These are phyloP conservation scores for Striga asiatica DNA, from an alignment of 257 asterid species.

Conservation along the genomic window DNA sequence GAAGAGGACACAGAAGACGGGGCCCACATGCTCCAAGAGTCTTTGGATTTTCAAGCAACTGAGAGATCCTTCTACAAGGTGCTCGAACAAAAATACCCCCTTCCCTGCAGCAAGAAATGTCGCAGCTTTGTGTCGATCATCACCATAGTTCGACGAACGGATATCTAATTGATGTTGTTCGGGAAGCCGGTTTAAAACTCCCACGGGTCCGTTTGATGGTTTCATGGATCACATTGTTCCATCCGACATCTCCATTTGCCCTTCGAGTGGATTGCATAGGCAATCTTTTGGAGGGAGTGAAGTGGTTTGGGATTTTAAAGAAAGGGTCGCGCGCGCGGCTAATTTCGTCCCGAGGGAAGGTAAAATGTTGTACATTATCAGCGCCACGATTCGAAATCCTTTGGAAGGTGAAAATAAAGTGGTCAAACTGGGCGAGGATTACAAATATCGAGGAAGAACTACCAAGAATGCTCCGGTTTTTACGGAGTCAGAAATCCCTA, in stretches of 20 bases:
- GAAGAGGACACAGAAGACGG: too few species aligned
- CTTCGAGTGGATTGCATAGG: too few species aligned
- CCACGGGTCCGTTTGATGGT: slow-evolving; percentile 9
- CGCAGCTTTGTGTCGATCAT: neutral
- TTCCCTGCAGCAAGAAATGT: slow-evolving; percentile 22
- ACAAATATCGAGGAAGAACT: slow-evolving; percentile 11
- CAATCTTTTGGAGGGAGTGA: too few species aligned
- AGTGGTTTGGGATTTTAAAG: slow-evolving; percentile 46
- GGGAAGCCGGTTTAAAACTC: slow-evolving; percentile 25
- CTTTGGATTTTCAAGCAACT: slow-evolving; percentile 51
- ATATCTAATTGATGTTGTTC: too few species aligned
- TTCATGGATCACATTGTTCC: neutral
- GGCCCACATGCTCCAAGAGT: slow-evolving; percentile 48
- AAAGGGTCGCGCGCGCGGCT: slow-evolving; percentile 41
- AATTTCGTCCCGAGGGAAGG: slow-evolving; percentile 35
- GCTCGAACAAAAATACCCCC: slow-evolving; percentile 44
- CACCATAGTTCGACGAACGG: slow-evolving; percentile 12
- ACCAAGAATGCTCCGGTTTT: too few species aligned
- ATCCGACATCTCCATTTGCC: too few species aligned
- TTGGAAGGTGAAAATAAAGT: slow-evolving; percentile 3
- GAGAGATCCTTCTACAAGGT: slow-evolving; percentile 60
- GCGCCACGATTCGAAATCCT: too few species aligned
- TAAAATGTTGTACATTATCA: slow-evolving; percentile 20
- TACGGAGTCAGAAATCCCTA: too few species aligned
- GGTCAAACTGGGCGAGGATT: neutral